Evolutionary conservation across 1,284 basidiomycete species (phyloP), one percentile per base, ranked within the genome.

Genomic region (Violaceomyces palustris): DNA sequence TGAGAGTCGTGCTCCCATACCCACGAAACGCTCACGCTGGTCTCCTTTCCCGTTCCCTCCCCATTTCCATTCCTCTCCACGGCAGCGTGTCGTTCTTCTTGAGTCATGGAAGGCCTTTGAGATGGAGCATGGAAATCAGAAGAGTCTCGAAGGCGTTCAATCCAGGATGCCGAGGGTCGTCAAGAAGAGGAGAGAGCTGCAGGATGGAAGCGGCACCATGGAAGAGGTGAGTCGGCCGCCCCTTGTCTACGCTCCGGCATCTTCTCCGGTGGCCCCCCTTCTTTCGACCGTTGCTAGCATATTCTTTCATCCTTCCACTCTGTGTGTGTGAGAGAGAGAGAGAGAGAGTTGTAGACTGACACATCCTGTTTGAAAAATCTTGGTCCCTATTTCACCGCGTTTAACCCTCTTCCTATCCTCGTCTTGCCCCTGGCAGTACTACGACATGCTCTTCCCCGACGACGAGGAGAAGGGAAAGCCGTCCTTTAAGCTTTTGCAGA

Each of bases 81-180:
- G n/a, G n/a, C n/a, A n/a, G 85, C 87, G 91, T 42, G 87, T 90
- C 31, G 83, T 87, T 6, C 77, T 97, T 9, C 80, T 96, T 17
- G 87, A 92, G 71, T 84, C 88, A 1, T 97, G 92, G 92, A 93
- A 92, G 75, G 78, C 82, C 3, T 92, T 92, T 69, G 92, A 97
- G 75, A 78, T 83, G 57, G 79, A 81, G 35, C 78, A 89, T 59
- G 90, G 91, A 15, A 79, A 49, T 6, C n/a, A 41, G 4, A 30
- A 37, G 2, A 58, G 59, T n/a, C 78, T 86, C 23, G 78, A 80
- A 21, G 85, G 84, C 75, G 89, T 97, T 12, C 81, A 91, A 64
- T 81, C 78, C 39, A 88, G 88, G 83, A 86, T 91, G 82, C 92
- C 92, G 3, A 84, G 88, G 40, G 86, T 89, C 33, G 85, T 85